These are phyloP conservation scores for Backusella parvicylindrica DNA, from an alignment of 192 early-diverging fungal genomes.

Conservation along the genomic window DNA sequence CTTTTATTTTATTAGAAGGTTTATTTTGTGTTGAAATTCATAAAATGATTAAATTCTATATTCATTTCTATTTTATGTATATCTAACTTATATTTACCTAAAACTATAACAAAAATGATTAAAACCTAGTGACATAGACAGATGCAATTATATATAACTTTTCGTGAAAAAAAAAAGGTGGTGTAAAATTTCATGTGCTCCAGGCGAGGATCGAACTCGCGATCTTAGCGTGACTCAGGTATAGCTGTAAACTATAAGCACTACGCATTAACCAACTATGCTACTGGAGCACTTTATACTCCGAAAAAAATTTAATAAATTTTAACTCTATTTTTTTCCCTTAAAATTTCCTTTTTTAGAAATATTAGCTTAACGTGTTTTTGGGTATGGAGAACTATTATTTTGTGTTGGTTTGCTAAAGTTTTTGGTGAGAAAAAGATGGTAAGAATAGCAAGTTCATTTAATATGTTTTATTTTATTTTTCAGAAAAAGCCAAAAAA, in stretches of 20 bases:
- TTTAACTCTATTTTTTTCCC: neutral
- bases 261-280: conserved; percentile 57
- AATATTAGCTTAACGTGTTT: neutral
- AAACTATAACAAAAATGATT: neutral
- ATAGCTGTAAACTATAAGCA: conserved; percentile 60
- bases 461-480: too few species aligned
- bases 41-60: too few species aligned
- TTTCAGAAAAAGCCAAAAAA: too few species aligned
- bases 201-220: conserved; percentile 68
- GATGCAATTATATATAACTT: neutral
- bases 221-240: conserved; percentile 58
- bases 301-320: neutral
- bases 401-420: too few species aligned
- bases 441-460: too few species aligned
- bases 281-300: conserved; percentile 45
- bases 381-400: neutral
- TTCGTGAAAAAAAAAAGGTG: neutral
- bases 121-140: neutral
- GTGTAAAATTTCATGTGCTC: conserved; percentile 35
- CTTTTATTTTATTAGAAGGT: too few species aligned
- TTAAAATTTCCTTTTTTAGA: neutral
- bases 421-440: neutral
- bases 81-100: too few species aligned
- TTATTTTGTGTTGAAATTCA: too few species aligned
- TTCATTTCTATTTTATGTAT: too few species aligned